Percentiles rank a stretch among this genome's conserved stretches.
Evolutionary conservation across 169 alveolate species (phyloP).

Genomic region (Babesia bigemina): DNA sequence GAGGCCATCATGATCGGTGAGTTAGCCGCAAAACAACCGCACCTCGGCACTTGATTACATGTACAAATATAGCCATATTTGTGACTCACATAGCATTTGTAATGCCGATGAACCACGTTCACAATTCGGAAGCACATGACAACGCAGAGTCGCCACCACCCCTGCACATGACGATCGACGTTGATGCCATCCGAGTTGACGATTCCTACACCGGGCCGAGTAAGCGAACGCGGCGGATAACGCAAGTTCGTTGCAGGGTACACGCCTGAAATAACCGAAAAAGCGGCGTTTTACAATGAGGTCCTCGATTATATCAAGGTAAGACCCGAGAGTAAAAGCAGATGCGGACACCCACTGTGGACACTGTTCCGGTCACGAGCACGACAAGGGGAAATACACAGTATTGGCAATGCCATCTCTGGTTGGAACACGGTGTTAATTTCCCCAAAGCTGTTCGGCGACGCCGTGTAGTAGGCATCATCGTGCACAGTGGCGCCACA

Average conservation of each 20-base stretch:
- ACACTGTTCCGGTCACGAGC: no score
- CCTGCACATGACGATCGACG: constrained; percentile 55
- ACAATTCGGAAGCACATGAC: neutral
- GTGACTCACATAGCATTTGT: neutral
- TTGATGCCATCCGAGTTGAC: constrained; percentile 49
- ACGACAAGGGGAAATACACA: no score
- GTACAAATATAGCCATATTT: neutral
- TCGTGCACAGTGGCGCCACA: neutral
- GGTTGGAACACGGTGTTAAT: no score
- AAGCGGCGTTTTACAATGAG: constrained; percentile 30
- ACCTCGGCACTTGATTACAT: neutral
- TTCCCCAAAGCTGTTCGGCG: no score
- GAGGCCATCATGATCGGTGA: constrained; percentile 67
- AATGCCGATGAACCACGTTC: neutral
- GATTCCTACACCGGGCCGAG: constrained; percentile 59
- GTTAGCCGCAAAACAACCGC: neutral
- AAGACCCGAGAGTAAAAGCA: neutral
- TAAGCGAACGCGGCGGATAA: neutral
- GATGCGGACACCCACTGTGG: neutral
- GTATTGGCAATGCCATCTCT: no score
- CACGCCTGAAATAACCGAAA: constrained; percentile 47
- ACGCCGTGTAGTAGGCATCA: neutral
- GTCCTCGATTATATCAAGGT: constrained; percentile 62
- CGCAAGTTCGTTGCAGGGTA: constrained; percentile 35
- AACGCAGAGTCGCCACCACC: constrained; percentile 60